Evolutionary conservation across 2,329 filamentous ascomycete genomes (phyloP), one percentile per base, ranked within the genome.

Genomic region (Tolypocladium ophioglossoides): DNA sequence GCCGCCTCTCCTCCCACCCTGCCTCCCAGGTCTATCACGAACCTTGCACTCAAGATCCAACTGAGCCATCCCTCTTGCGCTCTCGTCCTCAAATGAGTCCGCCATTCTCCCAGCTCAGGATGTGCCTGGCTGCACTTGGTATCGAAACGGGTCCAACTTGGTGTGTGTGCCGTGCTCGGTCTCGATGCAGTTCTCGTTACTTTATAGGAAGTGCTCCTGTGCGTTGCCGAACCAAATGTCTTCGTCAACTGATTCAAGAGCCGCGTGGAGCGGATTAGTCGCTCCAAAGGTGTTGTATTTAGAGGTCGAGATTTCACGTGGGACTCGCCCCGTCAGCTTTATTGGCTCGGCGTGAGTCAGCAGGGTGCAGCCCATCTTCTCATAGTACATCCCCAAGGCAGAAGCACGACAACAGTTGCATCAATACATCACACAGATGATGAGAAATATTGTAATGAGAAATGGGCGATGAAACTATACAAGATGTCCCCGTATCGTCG

Each of bases 1-100:
- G 12, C 67, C 58, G 7, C 68, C 66, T 39, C 65, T 59, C 61
- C 55, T 46, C 55, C 55, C n/a, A 55, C 61, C 55, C 56, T 64
- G 44, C 27, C 27, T 48, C 44, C 34, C 44, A 12, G 18, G 27
- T 4, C 51, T 57, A 37, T 5, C 51, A 24, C 37, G 46, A 7
- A 52, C 51, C 41, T 61, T 60, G 18, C 64, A 63, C 49, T 67
- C 64, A 16, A 66, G 32, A 2, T 56, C 57, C 18, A 61, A 50
- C 35, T 59, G 57, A n/a, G 53, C 56, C 12, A 54, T 46, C 12
- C 8, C 40, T 8, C 27, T 22, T 12, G 39, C 40, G 30, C 24
- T 20, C 35, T 40, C 34, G 24, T 39, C 32, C 20, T n/a, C 37
- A n/a, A 39, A 27, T 4, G 49, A n/a, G 38, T 52, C 51, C 37